Conservation (phyloP, 1,284 basidiomycete genomes). For the Afroboletus lepidellus region DNA sequence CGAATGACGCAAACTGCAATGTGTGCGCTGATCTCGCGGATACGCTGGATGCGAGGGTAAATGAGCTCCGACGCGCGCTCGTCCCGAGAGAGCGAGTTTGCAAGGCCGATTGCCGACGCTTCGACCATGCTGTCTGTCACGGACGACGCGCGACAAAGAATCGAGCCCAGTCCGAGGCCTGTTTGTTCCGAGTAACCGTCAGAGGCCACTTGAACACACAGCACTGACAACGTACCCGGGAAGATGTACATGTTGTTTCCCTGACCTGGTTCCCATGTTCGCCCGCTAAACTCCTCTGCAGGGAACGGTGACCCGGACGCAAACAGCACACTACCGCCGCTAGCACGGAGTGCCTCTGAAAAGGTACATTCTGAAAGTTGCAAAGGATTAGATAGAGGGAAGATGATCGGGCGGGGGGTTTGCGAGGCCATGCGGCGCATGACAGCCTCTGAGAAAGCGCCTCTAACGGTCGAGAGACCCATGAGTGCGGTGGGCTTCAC, state of each 20-base stretch:
- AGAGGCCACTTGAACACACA: not conserved
- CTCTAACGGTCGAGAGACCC: conserved; percentile 86
- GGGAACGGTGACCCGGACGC: conserved; percentile 92
- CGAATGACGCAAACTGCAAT: conserved; percentile 77
- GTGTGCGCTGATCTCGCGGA: conserved; percentile 78
- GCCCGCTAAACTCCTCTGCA: conserved; percentile 57
- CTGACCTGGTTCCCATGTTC: conserved; percentile 78
- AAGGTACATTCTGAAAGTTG: conserved; percentile 84
- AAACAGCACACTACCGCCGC: conserved; percentile 76
- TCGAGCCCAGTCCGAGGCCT: conserved; percentile 80
- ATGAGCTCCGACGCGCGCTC: conserved; percentile 67
- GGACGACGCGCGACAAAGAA: conserved; percentile 62
- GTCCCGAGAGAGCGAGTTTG: conserved; percentile 70
- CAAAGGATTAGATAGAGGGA: conserved; percentile 95
- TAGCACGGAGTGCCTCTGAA: conserved; percentile 79
- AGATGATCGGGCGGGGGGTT: conserved; percentile 89
- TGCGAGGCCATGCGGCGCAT: conserved; percentile 82
- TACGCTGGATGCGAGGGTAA: conserved; percentile 77
- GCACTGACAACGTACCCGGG: conserved; percentile 47
- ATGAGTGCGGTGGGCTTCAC: conserved; percentile 91
- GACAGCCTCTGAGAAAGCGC: conserved; percentile 77
- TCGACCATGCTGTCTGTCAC: conserved; percentile 85
- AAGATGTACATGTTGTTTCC: conserved; percentile 91
- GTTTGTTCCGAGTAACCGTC: conserved; percentile 8
- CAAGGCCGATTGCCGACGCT: conserved; percentile 73